Evolutionary conservation across 2,329 filamentous ascomycete species (phyloP).

Genomic region (Epichloe hybrida): DNA sequence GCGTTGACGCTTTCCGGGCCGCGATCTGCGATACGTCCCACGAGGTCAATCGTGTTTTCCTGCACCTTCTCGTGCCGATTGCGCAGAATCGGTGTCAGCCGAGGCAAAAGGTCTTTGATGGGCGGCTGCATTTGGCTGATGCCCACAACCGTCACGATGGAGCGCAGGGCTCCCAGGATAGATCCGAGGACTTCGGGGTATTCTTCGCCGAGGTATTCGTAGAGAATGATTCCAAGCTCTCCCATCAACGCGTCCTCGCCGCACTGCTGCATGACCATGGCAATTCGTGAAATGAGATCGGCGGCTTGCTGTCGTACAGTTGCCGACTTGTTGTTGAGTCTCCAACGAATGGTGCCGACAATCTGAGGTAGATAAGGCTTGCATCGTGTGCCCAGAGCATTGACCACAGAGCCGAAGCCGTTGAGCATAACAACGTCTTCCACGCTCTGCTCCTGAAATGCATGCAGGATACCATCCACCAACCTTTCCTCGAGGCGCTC

Average conservation of each 20-base stretch:
- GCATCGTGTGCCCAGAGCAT: conserved; percentile 82
- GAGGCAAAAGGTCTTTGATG: conserved; percentile 88
- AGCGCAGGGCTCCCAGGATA: conserved; percentile 89
- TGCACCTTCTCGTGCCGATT: conserved; percentile 99
- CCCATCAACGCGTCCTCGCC: conserved; percentile 92
- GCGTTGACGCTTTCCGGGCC: conserved; percentile 94
- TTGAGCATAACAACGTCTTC: conserved; percentile 95
- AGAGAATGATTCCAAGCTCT: conserved; percentile 85
- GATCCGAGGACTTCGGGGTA: conserved; percentile 96
- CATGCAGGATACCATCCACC: conserved; percentile 87
- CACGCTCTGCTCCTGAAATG: conserved; percentile 95
- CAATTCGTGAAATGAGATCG: conserved; percentile 90
- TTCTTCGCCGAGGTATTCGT: conserved; percentile 96
- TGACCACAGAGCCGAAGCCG: conserved; percentile 94
- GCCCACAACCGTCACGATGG: conserved; percentile 94
- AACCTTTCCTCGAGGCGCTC: conserved; percentile 86
- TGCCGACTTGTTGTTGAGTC: conserved; percentile 93
- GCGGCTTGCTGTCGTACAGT: conserved; percentile 95
- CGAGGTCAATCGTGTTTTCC: conserved; percentile 96
- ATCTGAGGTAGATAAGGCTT: conserved; percentile 96
- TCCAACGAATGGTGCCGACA: conserved; percentile 89
- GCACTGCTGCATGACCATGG: conserved; percentile 98
- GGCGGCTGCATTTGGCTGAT: conserved; percentile 97
- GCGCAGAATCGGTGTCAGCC: conserved; percentile 91
- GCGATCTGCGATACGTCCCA: conserved; percentile 93